A percentile compares a stretch with the other conserved stretches of the same genome.
Conservation (phyloP, 768 basidiomycete species). For the Boletellus ananiceps region DNA sequence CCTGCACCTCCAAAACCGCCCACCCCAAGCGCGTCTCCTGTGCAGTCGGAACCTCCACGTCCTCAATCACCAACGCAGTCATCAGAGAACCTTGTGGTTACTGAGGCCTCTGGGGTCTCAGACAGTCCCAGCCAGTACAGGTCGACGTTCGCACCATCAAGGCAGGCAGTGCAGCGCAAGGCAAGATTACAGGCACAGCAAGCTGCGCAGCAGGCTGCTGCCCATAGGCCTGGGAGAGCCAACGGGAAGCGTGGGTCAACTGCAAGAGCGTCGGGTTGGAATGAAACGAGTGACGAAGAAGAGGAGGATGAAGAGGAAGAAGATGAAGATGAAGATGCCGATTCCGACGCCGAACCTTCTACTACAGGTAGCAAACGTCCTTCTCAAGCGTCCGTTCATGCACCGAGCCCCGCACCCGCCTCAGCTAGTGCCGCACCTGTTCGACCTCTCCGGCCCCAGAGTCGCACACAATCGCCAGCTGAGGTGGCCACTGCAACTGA, state of each 20-base stretch:
- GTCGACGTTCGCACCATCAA: constrained; percentile 87
- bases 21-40: constrained; percentile 2
- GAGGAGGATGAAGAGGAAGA: constrained; percentile 83
- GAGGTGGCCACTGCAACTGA: constrained; percentile 29
- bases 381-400: constrained; percentile 18
- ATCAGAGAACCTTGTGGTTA: constrained; percentile 22
- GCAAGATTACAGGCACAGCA: constrained; percentile 82
- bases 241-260: constrained; percentile 40
- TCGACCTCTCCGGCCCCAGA: constrained; percentile 29
- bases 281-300: constrained; percentile 73
- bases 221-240: constrained; percentile 64
- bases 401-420: constrained; percentile 16
- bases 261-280: constrained; percentile 43
- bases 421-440: constrained; percentile 17
- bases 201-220: constrained; percentile 74
- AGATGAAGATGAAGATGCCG: constrained; percentile 60
- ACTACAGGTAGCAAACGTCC: constrained; percentile 31
- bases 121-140: constrained; percentile 47
- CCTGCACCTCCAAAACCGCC: constrained; percentile 16
- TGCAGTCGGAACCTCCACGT: constrained; percentile 25
- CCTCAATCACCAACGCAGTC: constrained; percentile 32
- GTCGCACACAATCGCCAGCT: constrained; percentile 29
- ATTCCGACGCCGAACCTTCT: constrained; percentile 52
- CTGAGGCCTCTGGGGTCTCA: constrained; percentile 14
- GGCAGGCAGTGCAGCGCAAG: constrained; percentile 78